Conservation (phyloP, 2,329 filamentous ascomycete species). For the Cercospora sesami region DNA sequence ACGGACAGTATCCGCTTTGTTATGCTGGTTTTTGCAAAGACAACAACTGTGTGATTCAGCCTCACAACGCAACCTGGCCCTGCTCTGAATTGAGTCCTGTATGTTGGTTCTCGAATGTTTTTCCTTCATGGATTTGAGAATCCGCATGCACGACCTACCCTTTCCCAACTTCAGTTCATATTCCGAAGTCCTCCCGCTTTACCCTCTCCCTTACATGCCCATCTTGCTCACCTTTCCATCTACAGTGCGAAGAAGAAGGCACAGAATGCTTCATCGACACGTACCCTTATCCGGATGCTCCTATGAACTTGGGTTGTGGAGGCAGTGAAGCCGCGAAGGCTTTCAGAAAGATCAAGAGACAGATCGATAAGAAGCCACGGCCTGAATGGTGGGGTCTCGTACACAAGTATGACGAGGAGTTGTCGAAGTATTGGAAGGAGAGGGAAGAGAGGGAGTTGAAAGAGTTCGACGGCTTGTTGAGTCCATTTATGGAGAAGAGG, state of each 20-base stretch:
- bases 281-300: background rate
- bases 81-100: background rate
- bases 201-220: background rate
- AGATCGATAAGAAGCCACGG: background rate
- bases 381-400: background rate
- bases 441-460: background rate
- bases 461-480: background rate
- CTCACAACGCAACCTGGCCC: background rate
- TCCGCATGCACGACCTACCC: background rate
- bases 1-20: conserved; percentile 2
- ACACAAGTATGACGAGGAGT: background rate
- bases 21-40: conserved; percentile 2
- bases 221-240: background rate
- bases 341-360: background rate
- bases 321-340: background rate
- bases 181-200: background rate
- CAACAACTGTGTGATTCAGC: background rate
- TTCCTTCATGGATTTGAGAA: background rate
- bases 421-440: background rate
- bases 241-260: background rate
- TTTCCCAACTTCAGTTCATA: background rate
- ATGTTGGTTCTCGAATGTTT: background rate
- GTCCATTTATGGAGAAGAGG: background rate
- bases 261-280: conserved; percentile 4
- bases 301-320: background rate